Conservation (phyloP, 306 rosid species). For the Herpetospermum pedunculosum region DNA sequence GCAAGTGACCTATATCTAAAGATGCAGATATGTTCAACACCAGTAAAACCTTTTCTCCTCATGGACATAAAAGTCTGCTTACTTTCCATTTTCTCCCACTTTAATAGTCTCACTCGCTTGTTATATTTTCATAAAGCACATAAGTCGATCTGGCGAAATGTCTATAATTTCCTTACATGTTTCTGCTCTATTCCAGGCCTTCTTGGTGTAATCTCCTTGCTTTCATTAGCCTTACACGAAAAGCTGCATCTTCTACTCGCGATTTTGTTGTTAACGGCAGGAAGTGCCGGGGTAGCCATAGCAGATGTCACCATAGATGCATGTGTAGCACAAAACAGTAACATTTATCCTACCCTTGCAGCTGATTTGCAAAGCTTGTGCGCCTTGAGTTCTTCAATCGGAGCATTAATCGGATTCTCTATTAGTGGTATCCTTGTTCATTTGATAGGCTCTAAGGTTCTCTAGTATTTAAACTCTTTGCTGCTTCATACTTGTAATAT, state of each 20-base stretch:
- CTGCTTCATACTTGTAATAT: background rate
- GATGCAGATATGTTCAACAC: background rate
- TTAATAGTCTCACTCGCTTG: background rate
- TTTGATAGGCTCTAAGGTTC: constrained; percentile 80
- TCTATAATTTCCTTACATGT: background rate
- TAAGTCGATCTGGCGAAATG: background rate
- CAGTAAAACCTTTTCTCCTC: background rate
- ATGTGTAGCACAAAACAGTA: constrained; percentile 92
- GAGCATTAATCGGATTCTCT: constrained; percentile 74
- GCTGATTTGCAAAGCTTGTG: constrained; percentile 94
- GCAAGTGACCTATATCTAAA: background rate
- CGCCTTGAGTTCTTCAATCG: constrained; percentile 74
- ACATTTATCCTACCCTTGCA: constrained; percentile 58
- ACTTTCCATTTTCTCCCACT: background rate
- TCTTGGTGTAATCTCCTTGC: constrained; percentile 53
- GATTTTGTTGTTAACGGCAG: constrained; percentile 50
- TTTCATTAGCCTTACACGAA: constrained; percentile 45
- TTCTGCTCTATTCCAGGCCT: constrained; percentile 33
- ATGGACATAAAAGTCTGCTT: background rate
- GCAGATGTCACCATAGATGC: constrained; percentile 98
- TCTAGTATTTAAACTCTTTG: constrained; percentile 12
- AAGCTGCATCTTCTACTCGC: constrained; percentile 71
- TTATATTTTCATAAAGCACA: background rate
- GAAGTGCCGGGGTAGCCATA: constrained; percentile 76
- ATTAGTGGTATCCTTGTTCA: constrained; percentile 80